Base-by-base conservation (phyloP, 495 filamentous ascomycete genomes). In the Penicillium paradoxum region DNA sequence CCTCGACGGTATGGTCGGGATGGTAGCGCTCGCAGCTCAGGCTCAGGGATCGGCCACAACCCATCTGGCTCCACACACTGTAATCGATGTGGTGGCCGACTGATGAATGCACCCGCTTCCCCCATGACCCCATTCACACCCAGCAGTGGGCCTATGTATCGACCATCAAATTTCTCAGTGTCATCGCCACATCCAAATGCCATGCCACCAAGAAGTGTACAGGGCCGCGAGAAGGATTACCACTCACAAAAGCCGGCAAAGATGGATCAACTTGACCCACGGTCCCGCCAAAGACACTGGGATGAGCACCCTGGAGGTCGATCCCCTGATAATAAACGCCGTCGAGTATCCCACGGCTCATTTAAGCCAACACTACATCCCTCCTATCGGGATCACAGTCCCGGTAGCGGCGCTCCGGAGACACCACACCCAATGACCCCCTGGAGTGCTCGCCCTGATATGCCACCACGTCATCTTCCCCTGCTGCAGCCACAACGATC, bases 1-100 rank as follows among this genome's bases (percentile, higher is more conserved):
- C 93, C 93, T 36, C 87, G 90, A 25, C 80, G 92, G 48, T 82
- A 80, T 61, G 86, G 82, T 36, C 83, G 76, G n/a, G 74, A 75
- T 65, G 68, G 72, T 0, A 65, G 51, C 38, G 45, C 62, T 36
- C 68, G 73, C 5, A 58, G 45, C 19, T 18, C 60, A 21, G 57
- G 51, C 32, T 56, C 70, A 6, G 72, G 73, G 0, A 68, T 75
- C 45, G 69, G 68, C 43, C 67, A 73, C 55, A 73, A 71, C 38
- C 63, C 68, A 48, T 57, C 69, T 6, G 71, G 71, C 2, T 66
- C 69, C 14, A 72, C 68, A 14, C 68, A 64, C 14, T 77, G 74
- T 47, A 71, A 61, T 46, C 64, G 68, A 22, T 77, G 74, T 51
- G 73, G 73, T 45, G 74, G 74, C 8, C 66, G 70, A 7, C 47